phyloP scores from a whole-genome alignment of 2,329 filamentous ascomycete species.

The Fusarium nodosum region DNA sequence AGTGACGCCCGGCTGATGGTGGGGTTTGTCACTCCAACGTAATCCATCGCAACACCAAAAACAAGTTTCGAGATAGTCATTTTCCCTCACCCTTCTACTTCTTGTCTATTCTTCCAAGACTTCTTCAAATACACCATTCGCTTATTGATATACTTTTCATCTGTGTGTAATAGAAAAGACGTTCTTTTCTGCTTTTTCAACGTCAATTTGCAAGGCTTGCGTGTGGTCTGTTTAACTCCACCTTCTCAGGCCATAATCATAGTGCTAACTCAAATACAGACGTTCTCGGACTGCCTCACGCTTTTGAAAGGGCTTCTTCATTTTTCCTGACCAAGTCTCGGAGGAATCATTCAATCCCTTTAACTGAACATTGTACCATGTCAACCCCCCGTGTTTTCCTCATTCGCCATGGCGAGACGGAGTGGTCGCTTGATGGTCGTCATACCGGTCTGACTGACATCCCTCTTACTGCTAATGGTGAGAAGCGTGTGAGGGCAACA shows the following conservation, averaged over 20 bases:
- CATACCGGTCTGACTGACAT: conserved; percentile 92
- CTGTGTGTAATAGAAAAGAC: neutral
- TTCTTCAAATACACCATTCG: neutral
- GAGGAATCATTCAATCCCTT: neutral
- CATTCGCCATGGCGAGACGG: conserved; percentile 91
- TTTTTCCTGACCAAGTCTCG: neutral
- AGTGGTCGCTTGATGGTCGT: conserved; percentile 89
- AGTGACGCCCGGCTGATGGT: conserved; percentile 18
- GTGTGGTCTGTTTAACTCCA: conserved; percentile 21
- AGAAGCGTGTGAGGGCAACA: conserved; percentile 80
- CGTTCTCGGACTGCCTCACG: neutral
- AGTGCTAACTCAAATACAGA: conserved; percentile 8
- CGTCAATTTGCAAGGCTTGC: neutral
- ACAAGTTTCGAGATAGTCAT: conserved; percentile 24
- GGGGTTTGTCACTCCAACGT: conserved; percentile 40
- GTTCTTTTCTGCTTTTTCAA: conserved; percentile 1
- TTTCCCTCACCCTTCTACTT: neutral
- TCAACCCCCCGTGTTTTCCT: conserved; percentile 81
- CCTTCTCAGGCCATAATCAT: conserved; percentile 15
- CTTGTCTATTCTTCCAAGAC: neutral
- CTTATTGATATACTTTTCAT: neutral
- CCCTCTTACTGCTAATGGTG: conserved; percentile 83
- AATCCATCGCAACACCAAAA: conserved; percentile 42
- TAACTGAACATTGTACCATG: conserved; percentile 40
- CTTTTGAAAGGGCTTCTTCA: neutral